Evolutionary conservation across 1,284 basidiomycete genomes (phyloP).

Genomic region (Ustilago crameri): DNA sequence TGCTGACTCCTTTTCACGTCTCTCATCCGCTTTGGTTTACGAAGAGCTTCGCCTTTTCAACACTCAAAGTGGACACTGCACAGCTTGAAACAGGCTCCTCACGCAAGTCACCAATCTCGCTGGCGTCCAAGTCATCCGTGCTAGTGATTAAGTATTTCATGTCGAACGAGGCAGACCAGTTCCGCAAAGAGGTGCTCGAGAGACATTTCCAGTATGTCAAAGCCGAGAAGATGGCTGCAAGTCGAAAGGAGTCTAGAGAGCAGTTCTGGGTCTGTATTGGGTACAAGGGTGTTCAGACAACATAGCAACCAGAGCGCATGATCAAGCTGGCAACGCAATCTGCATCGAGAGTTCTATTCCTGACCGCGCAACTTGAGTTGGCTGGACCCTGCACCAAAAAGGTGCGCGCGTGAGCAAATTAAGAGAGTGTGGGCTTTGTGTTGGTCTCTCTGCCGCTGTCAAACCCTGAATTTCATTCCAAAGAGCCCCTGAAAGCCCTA

Average conservation of each 20-base stretch:
- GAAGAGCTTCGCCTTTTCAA: constrained; percentile 27
- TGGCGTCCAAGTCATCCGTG: constrained; percentile 24
- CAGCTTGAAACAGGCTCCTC: not conserved
- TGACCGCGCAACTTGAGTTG: too few relatives aligned
- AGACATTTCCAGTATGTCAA: constrained; percentile 51
- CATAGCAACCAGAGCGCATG: constrained; percentile 5
- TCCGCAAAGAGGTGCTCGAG: constrained; percentile 53
- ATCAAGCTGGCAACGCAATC: too few relatives aligned
- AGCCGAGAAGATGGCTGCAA: constrained; percentile 58
- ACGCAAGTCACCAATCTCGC: constrained; percentile 8
- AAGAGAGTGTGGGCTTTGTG: constrained; percentile 1
- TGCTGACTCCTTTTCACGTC: not conserved
- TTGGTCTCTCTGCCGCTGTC: constrained; percentile 19
- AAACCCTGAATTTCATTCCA: not conserved
- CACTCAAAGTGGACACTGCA: constrained; percentile 16
- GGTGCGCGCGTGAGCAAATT: constrained; percentile 8
- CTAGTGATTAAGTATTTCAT: constrained; percentile 59
- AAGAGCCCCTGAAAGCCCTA: constrained; percentile 7
- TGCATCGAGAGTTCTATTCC: not conserved
- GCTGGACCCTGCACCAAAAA: constrained; percentile 24
- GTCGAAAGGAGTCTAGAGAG: constrained; percentile 58
- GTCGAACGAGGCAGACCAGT: constrained; percentile 53
- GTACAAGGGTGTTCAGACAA: constrained; percentile 17
- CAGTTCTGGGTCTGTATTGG: constrained; percentile 62
- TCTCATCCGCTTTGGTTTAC: too few relatives aligned